Conservation (phyloP, 176 grass and related monocot genomes). For the Oryza nivara region DNA sequence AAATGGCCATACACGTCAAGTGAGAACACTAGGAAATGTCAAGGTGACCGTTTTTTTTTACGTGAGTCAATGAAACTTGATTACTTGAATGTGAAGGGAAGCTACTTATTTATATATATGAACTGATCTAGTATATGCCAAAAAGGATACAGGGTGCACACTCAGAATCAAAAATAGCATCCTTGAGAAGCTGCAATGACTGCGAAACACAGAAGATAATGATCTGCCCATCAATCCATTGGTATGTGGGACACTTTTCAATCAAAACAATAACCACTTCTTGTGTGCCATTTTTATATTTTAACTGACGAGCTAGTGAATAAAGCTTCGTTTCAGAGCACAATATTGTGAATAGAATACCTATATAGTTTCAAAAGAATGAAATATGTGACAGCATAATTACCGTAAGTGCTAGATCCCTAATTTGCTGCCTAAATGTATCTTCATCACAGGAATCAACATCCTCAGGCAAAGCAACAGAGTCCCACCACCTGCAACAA, state of each 20-base stretch:
- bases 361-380: conserved; percentile 4
- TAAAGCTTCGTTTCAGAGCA: background rate
- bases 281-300: background rate
- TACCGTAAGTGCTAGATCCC: conserved; percentile 82
- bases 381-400: conserved; percentile 24
- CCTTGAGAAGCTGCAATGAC: conserved; percentile 91
- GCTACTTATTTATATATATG: background rate
- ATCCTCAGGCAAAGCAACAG: conserved; percentile 89
- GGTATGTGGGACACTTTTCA: background rate
- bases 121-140: background rate
- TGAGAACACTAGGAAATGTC: conserved; percentile 81
- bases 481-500: conserved; percentile 95
- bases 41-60: conserved; percentile 41
- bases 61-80: background rate
- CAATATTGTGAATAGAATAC: background rate
- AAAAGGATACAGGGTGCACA: conserved; percentile 93
- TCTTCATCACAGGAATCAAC: conserved; percentile 70
- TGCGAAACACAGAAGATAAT: conserved; percentile 41
- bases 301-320: background rate
- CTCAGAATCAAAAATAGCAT: conserved; percentile 82
- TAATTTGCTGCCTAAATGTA: conserved; percentile 83
- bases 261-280: background rate
- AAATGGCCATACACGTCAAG: conserved; percentile 92
- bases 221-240: background rate
- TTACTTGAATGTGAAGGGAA: conserved; percentile 8